These are phyloP conservation scores for Rhizopus delemar DNA, from an alignment of 371 early-diverging fungal species.

Conservation along the genomic window DNA sequence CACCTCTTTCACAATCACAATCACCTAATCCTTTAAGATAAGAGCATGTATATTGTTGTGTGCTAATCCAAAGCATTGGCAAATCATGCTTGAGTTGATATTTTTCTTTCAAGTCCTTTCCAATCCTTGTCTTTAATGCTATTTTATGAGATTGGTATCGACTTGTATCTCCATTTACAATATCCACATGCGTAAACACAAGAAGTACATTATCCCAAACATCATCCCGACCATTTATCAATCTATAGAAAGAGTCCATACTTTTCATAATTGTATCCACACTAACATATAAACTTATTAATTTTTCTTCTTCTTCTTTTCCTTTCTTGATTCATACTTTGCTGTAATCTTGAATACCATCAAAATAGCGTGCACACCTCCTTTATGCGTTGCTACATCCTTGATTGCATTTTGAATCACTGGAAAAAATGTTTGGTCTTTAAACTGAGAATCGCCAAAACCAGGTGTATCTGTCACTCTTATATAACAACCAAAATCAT, in stretches of 20 bases:
- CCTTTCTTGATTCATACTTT: slow-evolving; percentile 17
- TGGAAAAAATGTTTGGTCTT: slow-evolving; percentile 34
- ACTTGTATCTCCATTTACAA: slow-evolving; percentile 19
- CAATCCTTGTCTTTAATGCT: slow-evolving; percentile 30
- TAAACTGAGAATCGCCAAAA: slow-evolving; percentile 42
- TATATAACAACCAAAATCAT: slow-evolving; percentile 38
- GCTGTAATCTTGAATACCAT: slow-evolving; percentile 37
- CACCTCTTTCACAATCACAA: slow-evolving; percentile 44
- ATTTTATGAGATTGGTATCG: slow-evolving; percentile 34
- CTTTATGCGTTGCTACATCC: slow-evolving; percentile 15
- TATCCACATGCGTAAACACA: slow-evolving; percentile 47
- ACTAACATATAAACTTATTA: slow-evolving; percentile 1
- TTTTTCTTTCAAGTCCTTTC: slow-evolving; percentile 22
- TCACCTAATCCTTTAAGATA: slow-evolving; percentile 39
- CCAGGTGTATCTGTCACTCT: slow-evolving; percentile 45
- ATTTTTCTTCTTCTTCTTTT: neutral
- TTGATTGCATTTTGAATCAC: slow-evolving; percentile 29
- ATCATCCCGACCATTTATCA: slow-evolving; percentile 10
- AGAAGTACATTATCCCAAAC: slow-evolving; percentile 47
- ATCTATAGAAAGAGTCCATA: slow-evolving; percentile 22
- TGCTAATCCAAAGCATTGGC: slow-evolving; percentile 48
- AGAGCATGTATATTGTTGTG: slow-evolving; percentile 37
- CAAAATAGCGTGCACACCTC: slow-evolving; percentile 25
- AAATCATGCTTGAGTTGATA: slow-evolving; percentile 27
- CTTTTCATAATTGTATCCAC: slow-evolving; percentile 32